These are phyloP conservation scores for Hymenoscyphus albidus DNA, from an alignment of 2,329 filamentous ascomycete genomes.

Conservation along the genomic window DNA sequence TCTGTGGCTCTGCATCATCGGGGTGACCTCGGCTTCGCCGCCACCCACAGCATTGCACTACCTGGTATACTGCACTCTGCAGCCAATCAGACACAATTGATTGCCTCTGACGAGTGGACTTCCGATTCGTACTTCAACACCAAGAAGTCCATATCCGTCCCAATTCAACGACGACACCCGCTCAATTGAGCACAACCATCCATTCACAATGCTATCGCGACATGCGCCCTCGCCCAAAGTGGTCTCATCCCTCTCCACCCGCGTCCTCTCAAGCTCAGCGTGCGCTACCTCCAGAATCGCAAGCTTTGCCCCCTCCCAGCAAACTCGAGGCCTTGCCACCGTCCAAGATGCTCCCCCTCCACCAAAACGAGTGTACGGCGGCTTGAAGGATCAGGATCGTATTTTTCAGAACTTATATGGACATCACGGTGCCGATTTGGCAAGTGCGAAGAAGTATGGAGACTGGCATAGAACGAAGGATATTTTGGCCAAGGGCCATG, in stretches of 20 bases:
- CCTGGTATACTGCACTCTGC: background rate
- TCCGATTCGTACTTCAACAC: constrained; percentile 18
- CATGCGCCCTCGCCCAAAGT: constrained; percentile 34
- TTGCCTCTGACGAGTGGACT: background rate
- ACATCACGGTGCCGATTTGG: constrained; percentile 84
- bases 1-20: no score
- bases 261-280: constrained; percentile 31
- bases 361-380: constrained; percentile 71
- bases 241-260: constrained; percentile 31
- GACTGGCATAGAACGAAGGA: constrained; percentile 99
- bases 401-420: constrained; percentile 99
- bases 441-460: constrained; percentile 94
- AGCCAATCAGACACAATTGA: background rate
- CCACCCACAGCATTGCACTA: background rate
- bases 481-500: constrained; percentile 92
- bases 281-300: constrained; percentile 28
- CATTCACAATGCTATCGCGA: constrained; percentile 37
- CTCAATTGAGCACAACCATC: constrained; percentile 36
- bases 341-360: constrained; percentile 69
- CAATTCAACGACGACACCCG: constrained; percentile 17
- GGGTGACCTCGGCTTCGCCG: no score
- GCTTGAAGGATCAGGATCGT: constrained; percentile 90
- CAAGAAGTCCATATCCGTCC: background rate
- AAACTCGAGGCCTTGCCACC: constrained; percentile 72
- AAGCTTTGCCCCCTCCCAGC: constrained; percentile 44